A percentile compares a stretch with the other conserved stretches of the same genome.
Conservation (phyloP, 202 grass and related monocot genomes). For the Panicum virgatum region DNA sequence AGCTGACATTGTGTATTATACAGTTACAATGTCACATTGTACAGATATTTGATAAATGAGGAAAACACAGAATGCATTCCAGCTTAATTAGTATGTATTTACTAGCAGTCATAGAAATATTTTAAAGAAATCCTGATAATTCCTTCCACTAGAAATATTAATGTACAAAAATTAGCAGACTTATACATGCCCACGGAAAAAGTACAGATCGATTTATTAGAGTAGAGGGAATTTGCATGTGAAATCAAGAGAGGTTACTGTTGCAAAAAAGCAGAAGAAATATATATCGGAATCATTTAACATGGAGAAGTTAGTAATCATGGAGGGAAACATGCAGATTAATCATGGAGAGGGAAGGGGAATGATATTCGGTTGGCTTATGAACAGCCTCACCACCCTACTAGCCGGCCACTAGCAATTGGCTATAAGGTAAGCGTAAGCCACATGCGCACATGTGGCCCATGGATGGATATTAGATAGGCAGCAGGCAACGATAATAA, state of each 20-base stretch:
- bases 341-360: slow-evolving; percentile 49
- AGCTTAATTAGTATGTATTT: not conserved
- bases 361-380: slow-evolving; percentile 50
- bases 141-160: not conserved
- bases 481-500: not conserved
- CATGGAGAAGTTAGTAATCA: too few species aligned
- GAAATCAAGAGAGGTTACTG: not conserved
- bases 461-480: not conserved
- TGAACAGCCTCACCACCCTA: slow-evolving; percentile 27
- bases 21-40: not conserved
- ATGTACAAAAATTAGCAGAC: not conserved
- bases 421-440: slow-evolving; percentile 21
- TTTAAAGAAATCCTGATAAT: not conserved
- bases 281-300: slow-evolving; percentile 42
- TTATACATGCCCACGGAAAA: not conserved
- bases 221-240: not conserved
- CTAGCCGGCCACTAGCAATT: not conserved
- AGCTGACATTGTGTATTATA: not conserved
- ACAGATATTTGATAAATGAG: not conserved
- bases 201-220: not conserved
- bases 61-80: not conserved
- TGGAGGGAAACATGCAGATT: slow-evolving; percentile 56
- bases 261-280: too few species aligned
- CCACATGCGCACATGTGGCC: slow-evolving; percentile 45
- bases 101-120: not conserved